Percentiles rank a stretch among this genome's conserved stretches.
These are phyloP conservation scores for Ogataea nakhonphanomensis DNA, from an alignment of 805 yeast species.

Conservation along the genomic window DNA sequence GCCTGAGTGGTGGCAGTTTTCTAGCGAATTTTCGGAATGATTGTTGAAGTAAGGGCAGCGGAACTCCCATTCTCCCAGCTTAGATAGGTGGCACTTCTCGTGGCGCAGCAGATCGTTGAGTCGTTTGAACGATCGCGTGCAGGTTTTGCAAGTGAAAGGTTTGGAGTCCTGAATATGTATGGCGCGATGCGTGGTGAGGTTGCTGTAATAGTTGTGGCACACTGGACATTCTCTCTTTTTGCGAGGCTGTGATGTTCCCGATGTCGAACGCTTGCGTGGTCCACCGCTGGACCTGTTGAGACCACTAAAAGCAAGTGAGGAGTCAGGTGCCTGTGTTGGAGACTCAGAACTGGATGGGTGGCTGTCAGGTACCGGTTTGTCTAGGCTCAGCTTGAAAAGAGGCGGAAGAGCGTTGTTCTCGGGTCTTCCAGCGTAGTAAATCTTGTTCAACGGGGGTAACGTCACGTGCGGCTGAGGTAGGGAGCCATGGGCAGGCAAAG, in stretches of 20 bases:
- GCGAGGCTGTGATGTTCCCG: conserved; percentile 22
- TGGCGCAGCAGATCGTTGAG: conserved; percentile 86
- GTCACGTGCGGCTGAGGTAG: conserved; percentile 3
- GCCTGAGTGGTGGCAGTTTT: conserved; percentile 73
- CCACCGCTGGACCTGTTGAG: too few relatives aligned
- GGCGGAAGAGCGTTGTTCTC: conserved; percentile 21
- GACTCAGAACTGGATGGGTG: conserved; percentile 3
- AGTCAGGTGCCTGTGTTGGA: not conserved
- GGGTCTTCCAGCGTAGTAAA: not conserved
- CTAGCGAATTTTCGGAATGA: conserved; percentile 25
- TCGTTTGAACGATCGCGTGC: conserved; percentile 83
- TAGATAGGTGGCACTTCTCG: conserved; percentile 81
- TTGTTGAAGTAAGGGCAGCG: conserved; percentile 73
- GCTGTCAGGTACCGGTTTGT: conserved; percentile 4
- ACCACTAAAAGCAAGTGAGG: too few relatives aligned
- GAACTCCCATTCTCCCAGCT: conserved; percentile 62
- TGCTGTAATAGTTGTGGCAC: conserved; percentile 55
- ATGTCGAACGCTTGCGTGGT: conserved; percentile 4
- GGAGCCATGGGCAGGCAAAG: conserved; percentile 7
- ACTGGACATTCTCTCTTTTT: conserved; percentile 37
- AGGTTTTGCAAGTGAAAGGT: conserved; percentile 74
- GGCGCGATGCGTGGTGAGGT: conserved; percentile 78
- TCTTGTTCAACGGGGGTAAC: conserved; percentile 5
- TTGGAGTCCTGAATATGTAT: conserved; percentile 73
- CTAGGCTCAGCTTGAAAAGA: conserved; percentile 25